A percentile compares a stretch with the other conserved stretches of the same genome.
Conservation (phyloP, 108 stramenopile species). For the Fragilaria radians region DNA sequence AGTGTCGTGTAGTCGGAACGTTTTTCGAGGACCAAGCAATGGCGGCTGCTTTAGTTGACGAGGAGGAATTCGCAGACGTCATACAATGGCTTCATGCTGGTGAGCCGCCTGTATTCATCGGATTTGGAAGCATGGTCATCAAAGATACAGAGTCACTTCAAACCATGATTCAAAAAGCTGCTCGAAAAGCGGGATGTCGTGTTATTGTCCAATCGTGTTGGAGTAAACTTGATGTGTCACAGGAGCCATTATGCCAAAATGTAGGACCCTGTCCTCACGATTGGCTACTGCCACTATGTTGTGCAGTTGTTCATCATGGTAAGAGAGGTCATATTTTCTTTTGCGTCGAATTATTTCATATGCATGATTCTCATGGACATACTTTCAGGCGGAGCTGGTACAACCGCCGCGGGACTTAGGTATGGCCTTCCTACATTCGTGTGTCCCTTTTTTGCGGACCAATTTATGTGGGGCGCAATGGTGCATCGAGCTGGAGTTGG, state of each 20-base stretch:
- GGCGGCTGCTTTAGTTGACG: conserved; percentile 14
- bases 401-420: conserved; percentile 65
- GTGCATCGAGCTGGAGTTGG: conserved; percentile 56
- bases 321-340: too few relatives aligned
- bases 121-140: conserved; percentile 71
- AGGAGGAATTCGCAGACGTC: conserved; percentile 23
- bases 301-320: conserved; percentile 78
- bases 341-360: too few relatives aligned
- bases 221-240: conserved; percentile 57
- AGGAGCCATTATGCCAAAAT: conserved; percentile 30
- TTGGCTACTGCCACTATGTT: conserved; percentile 60
- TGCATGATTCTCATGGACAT: neutral
- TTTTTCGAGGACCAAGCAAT: conserved; percentile 27
- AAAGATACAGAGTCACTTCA: conserved; percentile 38
- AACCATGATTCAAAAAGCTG: conserved; percentile 46
- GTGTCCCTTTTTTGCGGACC: conserved; percentile 79
- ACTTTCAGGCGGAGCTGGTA: conserved; percentile 64
- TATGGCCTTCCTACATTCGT: conserved; percentile 65
- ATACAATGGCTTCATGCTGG: conserved; percentile 42
- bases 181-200: conserved; percentile 25
- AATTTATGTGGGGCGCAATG: conserved; percentile 73
- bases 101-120: conserved; percentile 53
- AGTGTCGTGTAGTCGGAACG: conserved; percentile 71
- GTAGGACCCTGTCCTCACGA: conserved; percentile 72
- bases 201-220: conserved; percentile 63